These are phyloP conservation scores for Panicum virgatum DNA, from an alignment of 202 grass and related monocot genomes.

Conservation along the genomic window DNA sequence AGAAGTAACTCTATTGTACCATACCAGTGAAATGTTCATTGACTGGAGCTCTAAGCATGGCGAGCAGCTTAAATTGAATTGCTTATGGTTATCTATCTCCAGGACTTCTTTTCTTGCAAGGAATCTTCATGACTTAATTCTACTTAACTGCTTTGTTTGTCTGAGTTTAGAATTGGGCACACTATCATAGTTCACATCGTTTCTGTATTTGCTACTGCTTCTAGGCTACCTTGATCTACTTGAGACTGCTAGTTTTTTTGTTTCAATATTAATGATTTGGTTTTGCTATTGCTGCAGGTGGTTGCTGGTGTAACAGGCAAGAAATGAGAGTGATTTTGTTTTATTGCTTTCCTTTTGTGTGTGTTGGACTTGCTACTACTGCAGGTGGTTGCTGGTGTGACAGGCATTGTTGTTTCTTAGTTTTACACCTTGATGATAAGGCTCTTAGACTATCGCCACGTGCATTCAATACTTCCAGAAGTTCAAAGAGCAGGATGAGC, in stretches of 20 bases:
- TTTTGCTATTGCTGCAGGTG: conserved; percentile 47
- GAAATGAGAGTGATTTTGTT: conserved; percentile 21
- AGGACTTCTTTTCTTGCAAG: not conserved
- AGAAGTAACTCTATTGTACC: not conserved
- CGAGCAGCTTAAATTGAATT: conserved; percentile 11
- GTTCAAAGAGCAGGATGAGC: not conserved
- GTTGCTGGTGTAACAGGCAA: conserved; percentile 53
- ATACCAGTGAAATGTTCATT: not conserved
- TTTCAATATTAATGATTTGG: not conserved
- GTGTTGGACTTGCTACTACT: not conserved
- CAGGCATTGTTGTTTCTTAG: conserved; percentile 3
- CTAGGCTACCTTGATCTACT: not conserved
- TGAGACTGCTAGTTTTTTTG: not conserved
- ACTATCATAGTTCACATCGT: not conserved
- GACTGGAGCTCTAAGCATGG: conserved; percentile 1
- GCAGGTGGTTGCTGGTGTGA: too few relatives aligned
- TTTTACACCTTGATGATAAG: conserved; percentile 8
- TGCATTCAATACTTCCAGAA: conserved; percentile 1
- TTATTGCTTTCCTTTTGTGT: not conserved
- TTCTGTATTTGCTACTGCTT: not conserved
- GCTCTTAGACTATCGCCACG: not conserved
- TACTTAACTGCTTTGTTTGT: not conserved
- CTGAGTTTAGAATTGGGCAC: not conserved
- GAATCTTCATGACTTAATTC: not conserved
- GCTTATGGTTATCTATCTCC: not conserved